phyloP scores from a whole-genome alignment of 805 yeast species.

The Wickerhamiella kazuoi region DNA sequence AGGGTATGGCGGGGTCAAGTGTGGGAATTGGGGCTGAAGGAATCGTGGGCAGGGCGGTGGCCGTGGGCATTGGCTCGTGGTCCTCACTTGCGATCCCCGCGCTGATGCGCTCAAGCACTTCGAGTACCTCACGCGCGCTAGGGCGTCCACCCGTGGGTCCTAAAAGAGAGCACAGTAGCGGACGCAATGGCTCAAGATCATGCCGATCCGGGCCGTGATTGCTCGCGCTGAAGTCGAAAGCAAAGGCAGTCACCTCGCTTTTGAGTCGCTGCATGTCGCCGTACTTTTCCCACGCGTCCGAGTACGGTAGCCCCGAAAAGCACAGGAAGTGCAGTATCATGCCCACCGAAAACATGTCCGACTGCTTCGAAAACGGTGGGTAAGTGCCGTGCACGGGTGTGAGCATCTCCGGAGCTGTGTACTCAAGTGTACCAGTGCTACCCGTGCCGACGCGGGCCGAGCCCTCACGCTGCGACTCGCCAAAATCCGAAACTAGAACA shows the following conservation, averaged over 20 bases:
- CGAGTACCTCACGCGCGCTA: conserved; percentile 25
- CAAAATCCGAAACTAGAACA: conserved; percentile 75
- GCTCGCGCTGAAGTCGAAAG: conserved; percentile 15
- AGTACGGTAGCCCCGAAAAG: conserved; percentile 53
- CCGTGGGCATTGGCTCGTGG: too few relatives aligned
- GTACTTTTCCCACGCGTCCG: conserved; percentile 13
- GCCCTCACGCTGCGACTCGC: conserved; percentile 69
- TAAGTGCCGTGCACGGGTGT: conserved; percentile 22
- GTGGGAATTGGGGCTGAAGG: not conserved
- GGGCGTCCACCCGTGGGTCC: conserved; percentile 27
- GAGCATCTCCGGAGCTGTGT: conserved; percentile 71
- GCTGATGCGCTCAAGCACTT: conserved; percentile 8
- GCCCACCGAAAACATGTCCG: conserved; percentile 74
- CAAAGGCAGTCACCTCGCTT: conserved; percentile 21
- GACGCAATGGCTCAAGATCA: conserved; percentile 19
- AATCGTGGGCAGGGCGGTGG: not conserved
- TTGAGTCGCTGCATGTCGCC: conserved; percentile 21
- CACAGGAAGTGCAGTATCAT: conserved; percentile 64
- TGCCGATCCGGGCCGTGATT: conserved; percentile 10
- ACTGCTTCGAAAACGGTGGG: conserved; percentile 45
- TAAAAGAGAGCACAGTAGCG: conserved; percentile 27
- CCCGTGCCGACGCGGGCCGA: conserved; percentile 53
- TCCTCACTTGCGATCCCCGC: not conserved
- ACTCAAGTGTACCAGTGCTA: conserved; percentile 74
- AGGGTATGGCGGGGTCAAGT: not conserved